Base-by-base conservation (phyloP, 1,139 yeast species). In the Candida neerlandica region DNA sequence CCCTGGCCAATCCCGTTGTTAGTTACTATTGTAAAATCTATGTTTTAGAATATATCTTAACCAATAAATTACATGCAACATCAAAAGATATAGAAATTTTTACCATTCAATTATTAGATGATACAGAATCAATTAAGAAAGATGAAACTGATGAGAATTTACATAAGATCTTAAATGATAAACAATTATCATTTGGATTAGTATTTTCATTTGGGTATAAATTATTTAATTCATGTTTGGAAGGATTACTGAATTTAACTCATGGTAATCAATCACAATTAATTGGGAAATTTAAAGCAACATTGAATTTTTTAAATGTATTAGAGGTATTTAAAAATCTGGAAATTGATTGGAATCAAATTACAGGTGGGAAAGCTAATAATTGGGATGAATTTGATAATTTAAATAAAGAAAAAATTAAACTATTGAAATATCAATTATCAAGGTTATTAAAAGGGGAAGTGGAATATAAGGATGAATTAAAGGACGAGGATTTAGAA, bases 1-100 rank as follows among this genome's bases (percentile, higher is more conserved):
- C 65, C n/a, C 50, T 59, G 1, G 74, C 72, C 18, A 81, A 83
- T 51, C 85, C 87, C 0, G 66, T 81, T 12, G 75, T 84, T 29
- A 70, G 85, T 19, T 84, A 83, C 62, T 82, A 78, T 61, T 82
- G 87, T 63, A 75, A 77, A 60, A 58, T 69, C 37, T 83, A 85
- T 57, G 88, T 89, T 0, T 83, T 86, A 10, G 90, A 89, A 60
- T 73, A 80, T 58, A 84, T 89, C 7, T 69, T 89, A 27, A 75
- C 75, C 44, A 66, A 78, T 46, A 80, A 82, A 54, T 70, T 84
- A 26, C 96, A 89, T 60, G 65, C 75, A 19, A 60, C 66, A 1
- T 77, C 81, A 51, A 69, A 74, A 12, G 81, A 75, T 3, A 79
- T 80, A 16, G 89, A 87, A 33, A 59, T 56, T 2, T 85, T 81